Evolutionary conservation across 2,329 filamentous ascomycete genomes (phyloP).

Genomic region (Elsinoe ampelina): DNA sequence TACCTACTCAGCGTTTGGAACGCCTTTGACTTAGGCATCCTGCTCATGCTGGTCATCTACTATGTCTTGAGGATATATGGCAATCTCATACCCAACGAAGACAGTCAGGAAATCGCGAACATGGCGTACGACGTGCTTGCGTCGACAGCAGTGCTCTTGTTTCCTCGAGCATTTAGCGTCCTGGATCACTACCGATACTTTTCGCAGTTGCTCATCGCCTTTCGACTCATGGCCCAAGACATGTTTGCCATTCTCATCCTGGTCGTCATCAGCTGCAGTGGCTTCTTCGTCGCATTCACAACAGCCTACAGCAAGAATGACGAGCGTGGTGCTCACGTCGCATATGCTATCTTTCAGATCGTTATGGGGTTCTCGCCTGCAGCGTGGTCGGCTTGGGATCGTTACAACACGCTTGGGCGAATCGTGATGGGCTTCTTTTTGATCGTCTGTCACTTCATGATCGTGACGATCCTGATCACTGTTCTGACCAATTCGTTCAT

Average conservation of each 20-base stretch:
- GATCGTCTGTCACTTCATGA: slow-evolving; percentile 89
- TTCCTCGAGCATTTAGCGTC: slow-evolving; percentile 85
- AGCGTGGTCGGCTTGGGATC: slow-evolving; percentile 82
- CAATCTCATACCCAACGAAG: slow-evolving; percentile 63
- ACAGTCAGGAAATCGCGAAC: slow-evolving; percentile 60
- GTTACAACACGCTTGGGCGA: slow-evolving; percentile 70
- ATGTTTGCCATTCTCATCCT: slow-evolving; percentile 74
- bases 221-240: slow-evolving; percentile 88
- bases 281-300: slow-evolving; percentile 92
- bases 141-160: slow-evolving; percentile 77
- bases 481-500: slow-evolving; percentile 97
- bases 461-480: slow-evolving; percentile 88
- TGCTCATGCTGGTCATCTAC: slow-evolving; percentile 77
- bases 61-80: slow-evolving; percentile 85
- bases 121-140: slow-evolving; percentile 92
- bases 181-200: slow-evolving; percentile 95
- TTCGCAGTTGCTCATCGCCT: slow-evolving; percentile 86
- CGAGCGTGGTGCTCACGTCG: slow-evolving; percentile 63
- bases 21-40: slow-evolving; percentile 82
- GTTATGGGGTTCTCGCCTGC: slow-evolving; percentile 93
- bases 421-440: slow-evolving; percentile 70
- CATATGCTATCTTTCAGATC: slow-evolving; percentile 86
- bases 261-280: slow-evolving; percentile 80
- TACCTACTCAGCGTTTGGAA: slow-evolving; percentile 99
- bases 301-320: slow-evolving; percentile 63